Percentiles rank a stretch among this genome's conserved stretches.
These are phyloP conservation scores for Stephanodiscus minutulus DNA, from an alignment of 108 stramenopile species.

Conservation along the genomic window DNA sequence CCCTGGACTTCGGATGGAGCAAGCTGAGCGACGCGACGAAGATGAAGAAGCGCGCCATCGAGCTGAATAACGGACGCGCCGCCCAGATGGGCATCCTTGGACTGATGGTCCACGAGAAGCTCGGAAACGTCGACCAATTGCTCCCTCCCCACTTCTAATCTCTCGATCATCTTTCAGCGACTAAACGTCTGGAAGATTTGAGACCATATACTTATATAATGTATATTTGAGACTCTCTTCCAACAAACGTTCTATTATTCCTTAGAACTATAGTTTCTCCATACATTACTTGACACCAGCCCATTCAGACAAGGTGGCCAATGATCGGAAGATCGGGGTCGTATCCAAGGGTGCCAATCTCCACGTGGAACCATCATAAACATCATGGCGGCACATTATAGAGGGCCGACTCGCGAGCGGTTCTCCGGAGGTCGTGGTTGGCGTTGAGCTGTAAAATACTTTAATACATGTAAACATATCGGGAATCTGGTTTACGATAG, in stretches of 20 bases:
- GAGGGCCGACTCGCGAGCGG: too few relatives aligned
- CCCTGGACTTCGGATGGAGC: slow-evolving; percentile 82
- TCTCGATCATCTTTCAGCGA: too few relatives aligned
- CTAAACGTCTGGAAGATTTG: too few relatives aligned
- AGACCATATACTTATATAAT: too few relatives aligned
- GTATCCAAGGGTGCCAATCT: slow-evolving; percentile 50
- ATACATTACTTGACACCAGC: too few relatives aligned
- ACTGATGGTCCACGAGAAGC: slow-evolving; percentile 87
- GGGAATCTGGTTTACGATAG: too few relatives aligned
- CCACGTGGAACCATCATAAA: slow-evolving; percentile 76
- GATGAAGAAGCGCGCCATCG: slow-evolving; percentile 83
- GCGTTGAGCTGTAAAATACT: too few relatives aligned
- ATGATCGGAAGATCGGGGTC: slow-evolving; percentile 60
- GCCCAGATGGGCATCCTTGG: slow-evolving; percentile 88
- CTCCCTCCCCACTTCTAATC: slow-evolving; percentile 18
- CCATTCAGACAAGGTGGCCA: slow-evolving; percentile 47
- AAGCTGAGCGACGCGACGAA: slow-evolving; percentile 61
- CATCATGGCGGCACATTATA: slow-evolving; percentile 85
- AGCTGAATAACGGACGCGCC: slow-evolving; percentile 66
- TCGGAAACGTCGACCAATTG: slow-evolving; percentile 43
- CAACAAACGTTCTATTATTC: too few relatives aligned
- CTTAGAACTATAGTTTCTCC: too few relatives aligned
- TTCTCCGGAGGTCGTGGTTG: too few relatives aligned
- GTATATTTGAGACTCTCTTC: too few relatives aligned
- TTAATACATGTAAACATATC: too few relatives aligned